A percentile compares a stretch with the other conserved stretches of the same genome.
These are phyloP conservation scores for Pleurotus tuber-regium DNA, from an alignment of 768 basidiomycete genomes.

Conservation along the genomic window DNA sequence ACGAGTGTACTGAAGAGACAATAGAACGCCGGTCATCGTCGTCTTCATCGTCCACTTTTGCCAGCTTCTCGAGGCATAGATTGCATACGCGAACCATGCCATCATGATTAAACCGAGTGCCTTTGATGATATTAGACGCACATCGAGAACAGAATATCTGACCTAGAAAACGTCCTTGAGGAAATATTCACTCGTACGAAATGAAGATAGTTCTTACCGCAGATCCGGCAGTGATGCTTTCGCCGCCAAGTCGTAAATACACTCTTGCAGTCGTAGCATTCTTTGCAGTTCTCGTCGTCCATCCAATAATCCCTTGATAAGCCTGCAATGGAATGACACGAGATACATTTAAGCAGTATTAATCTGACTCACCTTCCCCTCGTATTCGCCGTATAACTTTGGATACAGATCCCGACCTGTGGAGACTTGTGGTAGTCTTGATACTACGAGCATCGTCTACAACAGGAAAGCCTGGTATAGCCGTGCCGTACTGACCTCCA, in stretches of 20 bases:
- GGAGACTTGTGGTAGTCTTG: slow-evolving; percentile 67
- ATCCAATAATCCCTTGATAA: slow-evolving; percentile 97
- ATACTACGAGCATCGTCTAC: slow-evolving; percentile 89
- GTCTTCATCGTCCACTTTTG: slow-evolving; percentile 84
- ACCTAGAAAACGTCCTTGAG: slow-evolving; percentile 40
- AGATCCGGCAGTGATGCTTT: slow-evolving; percentile 98
- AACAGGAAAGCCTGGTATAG: slow-evolving; percentile 91
- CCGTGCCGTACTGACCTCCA: slow-evolving; percentile 51
- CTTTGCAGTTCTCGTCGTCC: slow-evolving; percentile 94
- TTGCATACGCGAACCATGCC: slow-evolving; percentile 98
- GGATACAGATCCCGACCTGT: slow-evolving; percentile 80
- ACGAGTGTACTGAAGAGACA: slow-evolving; percentile 66
- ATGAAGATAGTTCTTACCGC: slow-evolving; percentile 51
- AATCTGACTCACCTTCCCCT: slow-evolving; percentile 68
- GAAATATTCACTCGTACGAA: neutral
- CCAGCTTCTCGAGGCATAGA: slow-evolving; percentile 88
- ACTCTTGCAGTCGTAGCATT: slow-evolving; percentile 95
- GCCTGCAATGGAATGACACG: slow-evolving; percentile 40
- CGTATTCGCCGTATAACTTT: slow-evolving; percentile 88
- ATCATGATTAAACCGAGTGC: slow-evolving; percentile 87
- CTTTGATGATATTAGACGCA: slow-evolving; percentile 95
- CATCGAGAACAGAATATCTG: slow-evolving; percentile 98
- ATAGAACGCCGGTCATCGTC: slow-evolving; percentile 87
- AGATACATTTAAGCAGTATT: slow-evolving; percentile 4
- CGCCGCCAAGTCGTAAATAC: slow-evolving; percentile 92